Evolutionary conservation across 257 asterid species (phyloP), one percentile per base, ranked within the genome.

Genomic region (Vinca minor): DNA sequence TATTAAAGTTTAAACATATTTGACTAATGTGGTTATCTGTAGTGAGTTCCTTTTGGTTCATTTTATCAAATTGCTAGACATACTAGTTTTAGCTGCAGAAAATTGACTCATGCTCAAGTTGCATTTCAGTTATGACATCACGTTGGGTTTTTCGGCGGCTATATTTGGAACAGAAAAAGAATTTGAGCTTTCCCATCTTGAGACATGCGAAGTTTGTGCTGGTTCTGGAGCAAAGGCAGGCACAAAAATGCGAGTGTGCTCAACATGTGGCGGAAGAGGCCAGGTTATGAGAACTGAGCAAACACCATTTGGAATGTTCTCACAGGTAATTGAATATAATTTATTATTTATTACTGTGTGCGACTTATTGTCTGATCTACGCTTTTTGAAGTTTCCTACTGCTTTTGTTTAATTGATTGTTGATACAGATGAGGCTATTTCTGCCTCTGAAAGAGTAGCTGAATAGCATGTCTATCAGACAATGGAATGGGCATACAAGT

Each of bases 211-310:
- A 31, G 81, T 70, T 68, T 93, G 97, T 83, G 79, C 77, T 71
- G 97, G 97, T 64, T 83, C 92, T 74, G 99, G 99, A 76, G 95
- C 99, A 74, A 89, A 89, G 77, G 77, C 71, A 63, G 99, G 97
- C 75, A 77, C 99, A 65, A 93, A 85, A 83, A 87, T 80, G 99
- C 86, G 96, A 71, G 85, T 93, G 69, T 93, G 96, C 76, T 85
- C 99, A 46, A 87, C 97, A 45, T 93, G 97, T 73, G 97, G 99
- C 32, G 99, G 99, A 76, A 82, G 94, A 78, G 97, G 99, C 66
- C 99, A 93, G 76, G 97, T 93, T 69, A 87, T 89, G 99, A 84
- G 95, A 77, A 93, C 99, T 42, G 96, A 93, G 77, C 99, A 90
- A 83, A 89, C 99, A 38, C 96, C 96, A 66, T 93, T 93, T 78